Evolutionary conservation across 768 basidiomycete species (phyloP).

Genomic region (Mycena filopes): DNA sequence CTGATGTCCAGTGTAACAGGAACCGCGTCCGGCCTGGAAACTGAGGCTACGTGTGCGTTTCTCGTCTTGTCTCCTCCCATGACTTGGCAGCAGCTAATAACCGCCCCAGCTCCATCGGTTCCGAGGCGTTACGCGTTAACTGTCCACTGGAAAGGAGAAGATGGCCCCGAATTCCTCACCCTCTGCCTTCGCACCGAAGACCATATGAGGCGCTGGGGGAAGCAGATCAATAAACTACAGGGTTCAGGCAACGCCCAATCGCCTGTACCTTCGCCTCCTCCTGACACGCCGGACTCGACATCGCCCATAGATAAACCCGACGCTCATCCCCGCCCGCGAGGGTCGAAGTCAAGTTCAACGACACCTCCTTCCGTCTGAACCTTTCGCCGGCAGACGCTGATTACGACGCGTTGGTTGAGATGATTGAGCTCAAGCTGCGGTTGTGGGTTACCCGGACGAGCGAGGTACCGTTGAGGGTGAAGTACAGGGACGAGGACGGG

Average conservation of each 20-base stretch:
- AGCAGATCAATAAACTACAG: constrained; percentile 89
- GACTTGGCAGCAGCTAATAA: constrained; percentile 2
- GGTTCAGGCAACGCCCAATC: constrained; percentile 56
- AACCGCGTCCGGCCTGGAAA: constrained; percentile 68
- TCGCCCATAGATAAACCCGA: no score
- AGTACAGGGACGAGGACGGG: constrained; percentile 91
- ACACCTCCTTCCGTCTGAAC: constrained; percentile 94
- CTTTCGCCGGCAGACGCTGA: constrained; percentile 81
- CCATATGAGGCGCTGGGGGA: constrained; percentile 91
- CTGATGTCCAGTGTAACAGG: constrained; percentile 95
- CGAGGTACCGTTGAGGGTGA: constrained; percentile 81
- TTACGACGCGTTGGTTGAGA: constrained; percentile 85
- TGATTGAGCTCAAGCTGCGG: constrained; percentile 90
- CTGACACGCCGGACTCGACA: no score
- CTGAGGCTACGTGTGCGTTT: constrained; percentile 64
- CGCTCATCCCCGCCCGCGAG: constrained; percentile 46
- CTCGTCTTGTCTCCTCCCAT: constrained; percentile 32
- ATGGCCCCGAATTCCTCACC: constrained; percentile 91
- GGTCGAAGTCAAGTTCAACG: constrained; percentile 93
- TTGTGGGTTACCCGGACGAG: constrained; percentile 80
- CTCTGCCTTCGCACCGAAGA: constrained; percentile 92
- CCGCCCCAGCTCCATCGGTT: constrained; percentile 31
- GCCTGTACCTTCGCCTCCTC: no score
- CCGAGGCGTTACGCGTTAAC: constrained; percentile 79
- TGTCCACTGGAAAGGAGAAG: constrained; percentile 94